These are phyloP conservation scores for Cyberlindnera nakhonratchasimensis DNA, from an alignment of 805 yeast genomes.

Conservation along the genomic window DNA sequence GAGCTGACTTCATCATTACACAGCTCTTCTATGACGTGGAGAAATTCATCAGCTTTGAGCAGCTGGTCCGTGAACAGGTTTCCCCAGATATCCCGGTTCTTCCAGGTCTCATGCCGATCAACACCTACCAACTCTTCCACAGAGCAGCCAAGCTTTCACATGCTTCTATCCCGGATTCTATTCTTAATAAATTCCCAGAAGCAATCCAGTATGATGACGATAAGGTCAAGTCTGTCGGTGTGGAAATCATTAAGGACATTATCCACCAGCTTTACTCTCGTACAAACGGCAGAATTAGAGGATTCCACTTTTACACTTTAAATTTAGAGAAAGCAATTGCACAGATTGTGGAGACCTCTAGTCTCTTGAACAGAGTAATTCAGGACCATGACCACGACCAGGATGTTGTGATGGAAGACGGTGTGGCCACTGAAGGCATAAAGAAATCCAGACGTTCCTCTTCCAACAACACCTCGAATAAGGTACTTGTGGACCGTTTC, in stretches of 20 bases:
- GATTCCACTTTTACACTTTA: conserved; percentile 89
- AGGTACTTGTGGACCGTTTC: conserved; percentile 33
- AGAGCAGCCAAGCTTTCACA: conserved; percentile 88
- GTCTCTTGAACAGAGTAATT: conserved; percentile 47
- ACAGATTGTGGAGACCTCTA: conserved; percentile 65
- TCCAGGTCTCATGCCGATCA: conserved; percentile 92
- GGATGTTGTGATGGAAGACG: conserved; percentile 33
- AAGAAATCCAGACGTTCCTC: conserved; percentile 21
- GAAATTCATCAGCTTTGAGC: conserved; percentile 66
- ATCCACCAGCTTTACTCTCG: conserved; percentile 51
- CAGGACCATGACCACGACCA: conserved; percentile 40
- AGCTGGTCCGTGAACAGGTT: conserved; percentile 40
- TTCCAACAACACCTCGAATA: conserved; percentile 37
- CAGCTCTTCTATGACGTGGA: conserved; percentile 89
- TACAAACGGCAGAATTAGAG: conserved; percentile 59
- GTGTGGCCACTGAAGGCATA: conserved; percentile 11
- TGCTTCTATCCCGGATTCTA: conserved; percentile 67
- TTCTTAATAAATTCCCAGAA: conserved; percentile 53
- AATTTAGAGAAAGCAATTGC: conserved; percentile 93
- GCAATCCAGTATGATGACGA: conserved; percentile 67
- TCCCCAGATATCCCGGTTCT: conserved; percentile 53
- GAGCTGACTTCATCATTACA: conserved; percentile 91
- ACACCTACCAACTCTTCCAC: conserved; percentile 75
- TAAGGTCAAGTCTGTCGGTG: conserved; percentile 77
- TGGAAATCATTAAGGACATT: conserved; percentile 63